Base-by-base conservation (phyloP, 345 rosid genomes). In the Cardiospermum halicacabum region DNA sequence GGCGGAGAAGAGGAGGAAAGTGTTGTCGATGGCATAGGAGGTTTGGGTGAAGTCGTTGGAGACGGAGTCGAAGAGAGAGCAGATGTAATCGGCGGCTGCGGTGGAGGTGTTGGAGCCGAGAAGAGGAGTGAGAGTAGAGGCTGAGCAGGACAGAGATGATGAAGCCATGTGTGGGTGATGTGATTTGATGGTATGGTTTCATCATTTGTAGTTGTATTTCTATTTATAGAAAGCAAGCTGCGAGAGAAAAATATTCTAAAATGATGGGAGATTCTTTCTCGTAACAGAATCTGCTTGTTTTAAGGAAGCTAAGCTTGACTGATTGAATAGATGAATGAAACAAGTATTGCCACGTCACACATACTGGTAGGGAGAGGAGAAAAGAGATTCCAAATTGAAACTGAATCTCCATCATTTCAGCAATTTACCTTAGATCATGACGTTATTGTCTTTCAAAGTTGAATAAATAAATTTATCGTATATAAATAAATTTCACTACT, bases 1-100 rank as follows among this genome's bases (percentile, higher is more conserved):
- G 1, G 87, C 79, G 2, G 89, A 82, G 85, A 80, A 80, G 65
- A 85, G 79, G 62, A 85, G 87, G 73, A 78, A 85, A 39, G 84
- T 85, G 66, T 36, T 78, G 77, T 82, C 80, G 0, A 82, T 71
- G 47, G 90, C 90, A 47, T 58, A 78, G 32, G 59, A 59, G 6
- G 83, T 72, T 72, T 75, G 85, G n/a, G 56, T 8, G 58, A 79
- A 81, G 64, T 62, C 69, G 68, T 60, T 42, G 2, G 82, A 58
- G 48, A 64, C 57, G 21, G 73, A 55, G 7, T 48, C 59, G 66
- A 84, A 81, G 0, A 61, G 76, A 58, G 69, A 62, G 75, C 89
- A 84, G 59, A 84, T 79, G 75, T 77, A 80, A 10, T 69, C 64
- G 2, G 89, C 89, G 1, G 81, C n/a, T n/a, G n/a, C 84, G 0